Evolutionary conservation across 257 asterid species (phyloP).

Genomic region (Plantago elongata): DNA sequence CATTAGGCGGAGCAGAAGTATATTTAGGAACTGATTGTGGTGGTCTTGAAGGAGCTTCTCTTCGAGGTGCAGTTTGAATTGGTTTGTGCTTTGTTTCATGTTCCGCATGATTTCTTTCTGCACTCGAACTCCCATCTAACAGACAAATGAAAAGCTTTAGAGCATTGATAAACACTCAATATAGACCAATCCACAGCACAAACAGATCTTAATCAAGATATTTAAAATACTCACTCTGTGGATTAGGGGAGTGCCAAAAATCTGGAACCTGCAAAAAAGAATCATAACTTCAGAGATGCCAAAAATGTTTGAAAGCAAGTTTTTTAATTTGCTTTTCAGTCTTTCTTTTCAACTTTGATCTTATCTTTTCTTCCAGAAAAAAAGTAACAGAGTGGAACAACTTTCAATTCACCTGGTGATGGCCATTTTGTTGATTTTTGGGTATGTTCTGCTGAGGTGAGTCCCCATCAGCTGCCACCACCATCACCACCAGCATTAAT

Average conservation of each 20-base stretch:
- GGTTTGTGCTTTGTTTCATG: constrained; percentile 58
- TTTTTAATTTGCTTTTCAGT: not conserved
- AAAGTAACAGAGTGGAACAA: constrained; percentile 25
- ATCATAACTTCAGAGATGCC: constrained; percentile 22
- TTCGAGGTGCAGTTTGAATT: constrained; percentile 43
- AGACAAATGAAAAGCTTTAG: constrained; percentile 7
- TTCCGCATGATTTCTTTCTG: constrained; percentile 60
- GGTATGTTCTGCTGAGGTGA: constrained; percentile 80
- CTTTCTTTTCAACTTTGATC: not conserved
- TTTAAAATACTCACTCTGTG: constrained; percentile 50
- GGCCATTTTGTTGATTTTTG: constrained; percentile 67
- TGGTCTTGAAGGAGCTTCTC: constrained; percentile 62
- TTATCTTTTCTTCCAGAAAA: constrained; percentile 9
- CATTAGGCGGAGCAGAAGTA: constrained; percentile 64
- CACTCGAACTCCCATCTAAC: constrained; percentile 72
- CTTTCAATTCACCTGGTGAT: constrained; percentile 66
- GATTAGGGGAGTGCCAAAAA: constrained; percentile 79
- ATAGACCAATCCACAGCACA: constrained; percentile 16
- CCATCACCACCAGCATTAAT: constrained; percentile 30
- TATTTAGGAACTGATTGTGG: constrained; percentile 61
- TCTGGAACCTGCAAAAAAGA: constrained; percentile 58
- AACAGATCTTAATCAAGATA: not conserved
- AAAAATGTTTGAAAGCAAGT: constrained; percentile 8
- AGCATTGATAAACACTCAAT: not conserved
- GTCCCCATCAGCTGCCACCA: constrained; percentile 88